Base-by-base conservation (phyloP, 352 stramenopile genomes). In the Phytophthora brassicae region DNA sequence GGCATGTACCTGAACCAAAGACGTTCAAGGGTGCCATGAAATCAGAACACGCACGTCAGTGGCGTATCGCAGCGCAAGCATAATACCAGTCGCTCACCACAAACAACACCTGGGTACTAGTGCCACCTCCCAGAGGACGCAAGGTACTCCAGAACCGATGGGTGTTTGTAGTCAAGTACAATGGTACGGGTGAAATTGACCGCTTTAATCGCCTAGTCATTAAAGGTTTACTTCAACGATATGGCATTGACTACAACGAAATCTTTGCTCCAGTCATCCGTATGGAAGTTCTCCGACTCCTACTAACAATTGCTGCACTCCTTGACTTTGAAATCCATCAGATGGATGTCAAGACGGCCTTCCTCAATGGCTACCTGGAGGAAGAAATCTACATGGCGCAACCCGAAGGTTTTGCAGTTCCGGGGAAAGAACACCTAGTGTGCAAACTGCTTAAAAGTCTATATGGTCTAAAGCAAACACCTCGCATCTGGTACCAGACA, bases 301-400 rank as follows among this genome's bases (percentile, higher is more conserved):
- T 66, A 2, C 41, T 59, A 1, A 39, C 57, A 7, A 59, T 66
- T 31, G 47, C 38, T 22, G 48, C 48, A 14, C 38, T 59, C 29
- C 41, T 54, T 12, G 41, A 66, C 33, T 41, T 29, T 23, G 48
- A 54, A 31, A 59, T 66, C 7, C 38, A 66, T 43, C 46, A 59
- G 29, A 60, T 48, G 39, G 57, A 60, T 54, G 57, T 66, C 3
- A 66, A 53, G 41, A 60, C 41, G 11, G 49, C 49, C 9, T 66
- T 66, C 28, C 41, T 66, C 13, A 66, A 66, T 35, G 48, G 29
- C 7, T 50, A 49, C 7, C 14, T 56, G 1, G 55, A 56, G 6
- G 56, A 43, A 9, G 56, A 64, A 43, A 41, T 64, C 13, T 64
- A 56, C 26, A 64, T 56, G 45, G 11, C 5, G 19, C 51, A 48